A percentile compares a stretch with the other conserved stretches of the same genome.
phyloP scores from a whole-genome alignment of 2,329 filamentous ascomycete genomes.

The Cercospora beticola region DNA sequence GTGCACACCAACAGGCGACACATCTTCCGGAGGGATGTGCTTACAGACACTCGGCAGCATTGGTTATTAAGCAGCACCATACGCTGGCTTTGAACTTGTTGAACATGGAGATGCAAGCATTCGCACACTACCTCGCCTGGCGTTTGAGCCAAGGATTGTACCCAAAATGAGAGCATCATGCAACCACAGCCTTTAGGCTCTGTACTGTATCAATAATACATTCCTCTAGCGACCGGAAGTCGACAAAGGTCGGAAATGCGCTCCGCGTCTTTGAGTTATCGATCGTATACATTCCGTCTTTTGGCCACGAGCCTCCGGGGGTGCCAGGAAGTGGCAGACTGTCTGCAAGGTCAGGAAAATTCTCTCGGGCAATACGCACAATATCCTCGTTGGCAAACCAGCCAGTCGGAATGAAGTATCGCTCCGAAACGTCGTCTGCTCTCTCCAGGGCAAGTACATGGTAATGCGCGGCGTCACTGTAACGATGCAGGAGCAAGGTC shows the following conservation, averaged over 20 bases:
- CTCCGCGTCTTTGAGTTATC: background rate
- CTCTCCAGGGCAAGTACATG: constrained; percentile 1
- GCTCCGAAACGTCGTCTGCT: background rate
- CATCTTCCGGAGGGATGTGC: background rate
- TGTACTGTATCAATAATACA: constrained; percentile 2
- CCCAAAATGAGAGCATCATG: background rate
- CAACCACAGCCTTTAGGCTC: constrained; percentile 1
- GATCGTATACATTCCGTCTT: constrained; percentile 1
- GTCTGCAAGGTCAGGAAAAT: constrained; percentile 3
- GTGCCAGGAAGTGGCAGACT: background rate
- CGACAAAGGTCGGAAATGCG: background rate
- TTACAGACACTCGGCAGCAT: background rate
- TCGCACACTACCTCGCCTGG: background rate
- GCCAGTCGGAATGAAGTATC: constrained; percentile 7
- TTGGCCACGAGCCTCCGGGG: background rate
- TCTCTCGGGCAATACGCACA: background rate
- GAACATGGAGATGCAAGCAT: background rate
- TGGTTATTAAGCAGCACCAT: background rate
- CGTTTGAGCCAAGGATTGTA: background rate
- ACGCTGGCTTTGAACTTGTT: background rate
- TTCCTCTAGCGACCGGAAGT: background rate
- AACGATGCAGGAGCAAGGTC: background rate
- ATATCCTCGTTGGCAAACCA: constrained; percentile 9
- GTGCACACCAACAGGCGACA: background rate
- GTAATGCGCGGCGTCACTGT: constrained; percentile 4